phyloP scores from a whole-genome alignment of 2,329 filamentous ascomycete species.

The Periconia sp. region DNA sequence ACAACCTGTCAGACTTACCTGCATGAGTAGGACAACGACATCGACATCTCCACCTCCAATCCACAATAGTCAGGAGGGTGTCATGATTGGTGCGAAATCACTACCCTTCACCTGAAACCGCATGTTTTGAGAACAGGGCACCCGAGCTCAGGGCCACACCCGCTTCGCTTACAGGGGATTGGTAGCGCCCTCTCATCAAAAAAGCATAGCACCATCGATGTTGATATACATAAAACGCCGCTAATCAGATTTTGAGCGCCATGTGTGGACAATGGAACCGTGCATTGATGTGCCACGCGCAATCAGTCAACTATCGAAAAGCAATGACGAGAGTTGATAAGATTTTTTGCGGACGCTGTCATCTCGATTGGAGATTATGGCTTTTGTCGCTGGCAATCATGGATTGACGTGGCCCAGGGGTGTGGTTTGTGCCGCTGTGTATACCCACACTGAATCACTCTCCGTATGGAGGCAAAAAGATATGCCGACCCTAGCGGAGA shows the following conservation, averaged over 20 bases:
- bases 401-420: neutral
- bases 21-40: too few species aligned
- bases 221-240: constrained; percentile 1
- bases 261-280: too few species aligned
- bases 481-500: too few species aligned
- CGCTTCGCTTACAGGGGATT: constrained; percentile 4
- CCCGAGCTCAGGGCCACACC: constrained; percentile 1
- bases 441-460: too few species aligned
- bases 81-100: constrained; percentile 4
- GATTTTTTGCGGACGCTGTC: neutral
- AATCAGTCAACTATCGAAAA: neutral
- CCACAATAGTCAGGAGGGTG: neutral
- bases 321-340: neutral
- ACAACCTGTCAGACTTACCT: too few species aligned
- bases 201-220: neutral
- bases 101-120: neutral
- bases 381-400: neutral
- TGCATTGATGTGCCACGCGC: neutral
- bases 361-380: neutral
- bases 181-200: neutral
- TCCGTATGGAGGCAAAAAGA: too few species aligned
- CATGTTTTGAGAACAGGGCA: neutral
- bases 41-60: neutral
- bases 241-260: neutral
- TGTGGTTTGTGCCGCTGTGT: neutral